Evolutionary conservation across 805 yeast genomes (phyloP).

Genomic region (Maudiozyma barnettii): DNA sequence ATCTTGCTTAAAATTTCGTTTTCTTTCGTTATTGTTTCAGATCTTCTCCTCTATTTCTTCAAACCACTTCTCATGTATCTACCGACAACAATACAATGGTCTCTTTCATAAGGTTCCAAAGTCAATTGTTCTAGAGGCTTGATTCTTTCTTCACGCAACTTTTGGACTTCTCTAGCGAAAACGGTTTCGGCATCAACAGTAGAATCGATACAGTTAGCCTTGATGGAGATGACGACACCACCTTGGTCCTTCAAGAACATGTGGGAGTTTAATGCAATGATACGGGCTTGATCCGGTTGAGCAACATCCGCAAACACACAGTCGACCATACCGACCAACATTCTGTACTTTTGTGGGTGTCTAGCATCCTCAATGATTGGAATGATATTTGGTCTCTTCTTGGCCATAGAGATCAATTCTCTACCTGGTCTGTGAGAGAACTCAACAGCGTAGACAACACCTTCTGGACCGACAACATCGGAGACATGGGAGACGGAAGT

Average conservation of each 20-base stretch:
- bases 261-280: conserved; percentile 95
- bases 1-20: neutral
- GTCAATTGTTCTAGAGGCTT: conserved; percentile 98
- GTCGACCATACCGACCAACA: conserved; percentile 98
- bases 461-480: conserved; percentile 98
- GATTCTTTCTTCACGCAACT: conserved; percentile 96
- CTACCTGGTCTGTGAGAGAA: conserved; percentile 99
- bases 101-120: conserved; percentile 99
- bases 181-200: conserved; percentile 99
- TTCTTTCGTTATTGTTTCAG: neutral
- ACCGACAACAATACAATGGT: conserved; percentile 98
- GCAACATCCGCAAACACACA: conserved; percentile 99
- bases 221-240: conserved; percentile 96
- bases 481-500: conserved; percentile 98
- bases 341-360: conserved; percentile 99
- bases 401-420: conserved; percentile 98
- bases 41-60: conserved; percentile 24
- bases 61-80: conserved; percentile 86
- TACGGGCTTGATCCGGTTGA: conserved; percentile 99
- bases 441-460: conserved; percentile 97
- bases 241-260: conserved; percentile 97
- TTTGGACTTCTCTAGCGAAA: conserved; percentile 98
- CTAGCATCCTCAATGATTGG: conserved; percentile 99
- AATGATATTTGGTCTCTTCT: conserved; percentile 98
- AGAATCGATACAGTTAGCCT: conserved; percentile 99